Evolutionary conservation across 768 basidiomycete genomes (phyloP), one percentile per base, ranked within the genome.

Genomic region (Clavaria fumosa): DNA sequence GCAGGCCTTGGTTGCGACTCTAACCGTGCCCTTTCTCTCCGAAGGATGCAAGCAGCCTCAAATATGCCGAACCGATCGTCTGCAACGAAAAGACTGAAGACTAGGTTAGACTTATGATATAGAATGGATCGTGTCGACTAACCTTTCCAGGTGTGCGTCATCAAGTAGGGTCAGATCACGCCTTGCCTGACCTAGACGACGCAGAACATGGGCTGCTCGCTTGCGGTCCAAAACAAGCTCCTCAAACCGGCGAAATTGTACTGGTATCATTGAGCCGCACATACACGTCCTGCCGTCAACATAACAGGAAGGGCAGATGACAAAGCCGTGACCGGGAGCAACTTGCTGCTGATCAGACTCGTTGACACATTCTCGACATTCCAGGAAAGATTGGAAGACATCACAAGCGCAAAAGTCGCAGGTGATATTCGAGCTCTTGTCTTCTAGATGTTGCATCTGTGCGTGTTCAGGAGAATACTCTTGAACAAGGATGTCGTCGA

Each of bases 351-450:
- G 34, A 19, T 35, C 20, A 15, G 30, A 18, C 35, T 24, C 21
- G 1, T 35, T 32, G 41, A 57, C 54, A 46, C 81, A 80, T 1
- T 45, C 41, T 1, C 51, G 49, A 49, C 84, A 88, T 50, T 80
- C 75, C 44, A 88, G 80, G 51, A 75, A 85, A 43, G 77, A 75
- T 45, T 83, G 75, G 45, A 86, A 88, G 42, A 89, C 69, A 48
- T 89, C 85, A 2, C 69, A 70, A 12, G 72, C 75, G 47, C 85
- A 89, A 50, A 83, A 86, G 50, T 88, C 83, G 48, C 85, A 88
- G 5, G 48, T 58, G 23, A 69, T 60, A 12, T 61, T 51, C 28
- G 48, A 44, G 2, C 54, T 46, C 4, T 49, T 40, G 17, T 51
- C 35, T 26, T 45, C 43, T 40, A 38, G 50, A 40, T 33, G 55